These are phyloP conservation scores for Pichia sp. DNA, from an alignment of 1,139 yeast species.

Conservation along the genomic window DNA sequence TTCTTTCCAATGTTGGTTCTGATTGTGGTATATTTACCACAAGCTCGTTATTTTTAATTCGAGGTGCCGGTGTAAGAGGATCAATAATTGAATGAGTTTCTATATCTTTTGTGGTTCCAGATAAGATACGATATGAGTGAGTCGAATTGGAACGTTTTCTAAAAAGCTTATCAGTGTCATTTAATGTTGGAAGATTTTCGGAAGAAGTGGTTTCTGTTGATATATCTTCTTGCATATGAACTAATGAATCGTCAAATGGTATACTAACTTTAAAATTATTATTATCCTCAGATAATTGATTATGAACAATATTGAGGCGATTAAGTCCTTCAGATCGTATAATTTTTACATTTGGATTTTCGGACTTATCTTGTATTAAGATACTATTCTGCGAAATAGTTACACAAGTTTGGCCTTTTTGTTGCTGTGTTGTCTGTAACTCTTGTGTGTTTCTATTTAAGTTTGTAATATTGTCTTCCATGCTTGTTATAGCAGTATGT, in stretches of 20 bases:
- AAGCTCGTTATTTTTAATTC: neutral
- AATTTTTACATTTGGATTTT: neutral
- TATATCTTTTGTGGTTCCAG: conserved; percentile 2
- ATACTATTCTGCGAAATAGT: too few species aligned
- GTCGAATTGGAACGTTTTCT: neutral
- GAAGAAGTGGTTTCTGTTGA: conserved; percentile 11
- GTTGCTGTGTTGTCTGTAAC: too few species aligned
- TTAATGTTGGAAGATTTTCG: neutral
- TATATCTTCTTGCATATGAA: conserved; percentile 6
- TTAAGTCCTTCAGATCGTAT: too few species aligned
- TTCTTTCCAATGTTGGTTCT: neutral
- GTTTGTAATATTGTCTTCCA: conserved; percentile 9
- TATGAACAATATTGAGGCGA: neutral
- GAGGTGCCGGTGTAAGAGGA: conserved; percentile 1
- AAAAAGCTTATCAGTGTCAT: neutral
- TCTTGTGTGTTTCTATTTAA: too few species aligned
- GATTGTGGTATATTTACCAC: conserved; percentile 6
- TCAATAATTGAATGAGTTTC: conserved; percentile 5
- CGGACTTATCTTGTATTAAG: neutral
- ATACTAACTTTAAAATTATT: conserved; percentile 10
- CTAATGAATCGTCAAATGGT: conserved; percentile 3
- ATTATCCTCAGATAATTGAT: conserved; percentile 4
- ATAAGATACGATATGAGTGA: conserved; percentile 10
- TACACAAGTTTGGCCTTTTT: too few species aligned
- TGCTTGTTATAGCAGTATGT: conserved; percentile 12